phyloP scores from a whole-genome alignment of 2,329 filamentous ascomycete species.

The Myriangium duriaei region DNA sequence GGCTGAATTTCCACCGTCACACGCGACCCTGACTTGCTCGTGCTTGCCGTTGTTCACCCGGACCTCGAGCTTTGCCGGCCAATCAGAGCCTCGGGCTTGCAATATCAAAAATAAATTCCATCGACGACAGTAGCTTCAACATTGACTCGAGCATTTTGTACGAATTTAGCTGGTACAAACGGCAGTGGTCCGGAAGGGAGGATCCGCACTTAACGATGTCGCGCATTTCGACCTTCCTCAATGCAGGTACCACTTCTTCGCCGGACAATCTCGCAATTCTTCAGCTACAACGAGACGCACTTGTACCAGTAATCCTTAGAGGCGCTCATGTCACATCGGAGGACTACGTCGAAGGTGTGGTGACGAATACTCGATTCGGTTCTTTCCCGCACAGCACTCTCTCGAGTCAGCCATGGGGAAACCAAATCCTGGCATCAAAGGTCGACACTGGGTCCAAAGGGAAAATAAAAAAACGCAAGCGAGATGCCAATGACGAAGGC shows the following conservation, averaged over 20 bases:
- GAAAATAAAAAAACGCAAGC: constrained; percentile 43
- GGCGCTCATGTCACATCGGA: constrained; percentile 28
- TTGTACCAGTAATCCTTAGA: constrained; percentile 55
- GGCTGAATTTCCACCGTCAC: constrained; percentile 8
- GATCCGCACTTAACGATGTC: constrained; percentile 8
- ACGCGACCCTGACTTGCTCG: no score
- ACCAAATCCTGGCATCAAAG: constrained; percentile 76
- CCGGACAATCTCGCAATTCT: constrained; percentile 64
- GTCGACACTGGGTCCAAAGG: constrained; percentile 88
- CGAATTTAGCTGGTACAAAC: no score
- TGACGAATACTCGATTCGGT: constrained; percentile 83
- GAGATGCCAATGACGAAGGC: constrained; percentile 34
- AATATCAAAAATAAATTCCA: neutral
- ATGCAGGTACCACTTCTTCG: constrained; percentile 50
- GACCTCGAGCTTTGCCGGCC: neutral
- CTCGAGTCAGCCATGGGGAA: constrained; percentile 72
- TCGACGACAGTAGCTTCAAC: no score
- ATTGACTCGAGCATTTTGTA: no score
- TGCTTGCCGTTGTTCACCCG: no score
- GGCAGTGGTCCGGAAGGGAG: no score
- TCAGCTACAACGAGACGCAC: constrained; percentile 76
- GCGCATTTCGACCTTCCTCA: constrained; percentile 60
- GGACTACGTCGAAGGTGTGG: constrained; percentile 31
- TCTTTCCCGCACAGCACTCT: constrained; percentile 47
- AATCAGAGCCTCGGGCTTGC: neutral